Evolutionary conservation across 2,329 filamentous ascomycete species (phyloP).

Genomic region (Beauveria australis): DNA sequence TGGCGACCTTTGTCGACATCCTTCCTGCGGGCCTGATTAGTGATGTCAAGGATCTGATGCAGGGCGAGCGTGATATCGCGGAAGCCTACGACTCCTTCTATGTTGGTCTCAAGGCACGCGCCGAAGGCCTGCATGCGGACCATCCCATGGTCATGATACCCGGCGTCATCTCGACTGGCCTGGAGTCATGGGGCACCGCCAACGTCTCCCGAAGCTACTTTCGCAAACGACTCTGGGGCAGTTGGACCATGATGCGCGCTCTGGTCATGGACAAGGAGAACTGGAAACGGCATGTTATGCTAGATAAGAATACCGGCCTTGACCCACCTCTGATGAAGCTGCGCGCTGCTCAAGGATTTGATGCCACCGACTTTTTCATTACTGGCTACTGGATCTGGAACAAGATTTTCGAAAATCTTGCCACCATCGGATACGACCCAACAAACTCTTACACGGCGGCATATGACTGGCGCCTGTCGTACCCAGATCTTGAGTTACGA

Average conservation of each 20-base stretch:
- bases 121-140: constrained; percentile 71
- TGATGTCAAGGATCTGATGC: constrained; percentile 79
- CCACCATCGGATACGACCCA: constrained; percentile 92
- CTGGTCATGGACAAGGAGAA: constrained; percentile 84
- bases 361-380: constrained; percentile 93
- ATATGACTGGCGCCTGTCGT: constrained; percentile 90
- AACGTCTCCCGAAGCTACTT: constrained; percentile 84
- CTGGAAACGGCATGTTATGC: constrained; percentile 96
- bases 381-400: constrained; percentile 98
- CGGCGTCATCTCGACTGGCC: constrained; percentile 91
- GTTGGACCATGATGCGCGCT: constrained; percentile 98
- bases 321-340: constrained; percentile 88
- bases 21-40: constrained; percentile 77
- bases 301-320: constrained; percentile 83
- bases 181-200: constrained; percentile 93
- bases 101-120: constrained; percentile 73
- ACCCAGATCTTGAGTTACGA: constrained; percentile 77
- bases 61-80: constrained; percentile 72
- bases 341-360: constrained; percentile 89
- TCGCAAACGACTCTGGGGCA: constrained; percentile 89
- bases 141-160: constrained; percentile 96
- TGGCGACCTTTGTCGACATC: constrained; percentile 81
- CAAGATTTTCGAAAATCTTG: constrained; percentile 95
- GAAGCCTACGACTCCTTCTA: constrained; percentile 92
- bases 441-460: constrained; percentile 61